phyloP scores from a whole-genome alignment of 805 yeast genomes.

The Grigorovia yakushimaensis region DNA sequence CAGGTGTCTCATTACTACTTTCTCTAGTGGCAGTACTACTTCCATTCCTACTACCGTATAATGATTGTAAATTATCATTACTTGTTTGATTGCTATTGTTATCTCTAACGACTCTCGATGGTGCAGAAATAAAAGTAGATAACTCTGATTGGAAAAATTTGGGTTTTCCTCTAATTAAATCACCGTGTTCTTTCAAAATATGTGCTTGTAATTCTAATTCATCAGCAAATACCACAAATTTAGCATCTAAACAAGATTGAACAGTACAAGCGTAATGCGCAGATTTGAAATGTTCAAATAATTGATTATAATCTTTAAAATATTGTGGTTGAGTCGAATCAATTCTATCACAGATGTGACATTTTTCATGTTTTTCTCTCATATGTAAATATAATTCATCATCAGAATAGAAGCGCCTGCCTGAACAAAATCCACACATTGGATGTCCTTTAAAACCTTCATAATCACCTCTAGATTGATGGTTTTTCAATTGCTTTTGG shows the following conservation, averaged over 20 bases:
- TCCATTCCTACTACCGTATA: neutral
- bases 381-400: slow-evolving; percentile 80
- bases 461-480: slow-evolving; percentile 61
- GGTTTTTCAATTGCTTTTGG: slow-evolving; percentile 53
- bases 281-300: slow-evolving; percentile 63
- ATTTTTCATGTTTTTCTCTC: slow-evolving; percentile 75
- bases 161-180: slow-evolving; percentile 22
- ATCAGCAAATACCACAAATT: slow-evolving; percentile 85
- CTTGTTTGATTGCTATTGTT: slow-evolving; percentile 4
- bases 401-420: slow-evolving; percentile 69
- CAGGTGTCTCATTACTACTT: slow-evolving; percentile 29
- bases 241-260: slow-evolving; percentile 71
- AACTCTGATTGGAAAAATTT: slow-evolving; percentile 48
- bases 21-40: slow-evolving; percentile 2
- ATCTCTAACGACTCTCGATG: slow-evolving; percentile 21
- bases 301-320: slow-evolving; percentile 63
- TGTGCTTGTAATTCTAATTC: slow-evolving; percentile 83
- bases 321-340: slow-evolving; percentile 57
- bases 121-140: slow-evolving; percentile 42
- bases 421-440: slow-evolving; percentile 68
- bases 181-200: slow-evolving; percentile 65
- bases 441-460: slow-evolving; percentile 73
- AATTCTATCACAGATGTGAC: slow-evolving; percentile 77
- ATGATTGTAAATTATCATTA: slow-evolving; percentile 1
- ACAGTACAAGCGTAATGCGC: slow-evolving; percentile 74